Percentiles rank a stretch among this genome's conserved stretches.
Conservation (phyloP, 768 basidiomycete species). For the Leccinum fibrillosum region DNA sequence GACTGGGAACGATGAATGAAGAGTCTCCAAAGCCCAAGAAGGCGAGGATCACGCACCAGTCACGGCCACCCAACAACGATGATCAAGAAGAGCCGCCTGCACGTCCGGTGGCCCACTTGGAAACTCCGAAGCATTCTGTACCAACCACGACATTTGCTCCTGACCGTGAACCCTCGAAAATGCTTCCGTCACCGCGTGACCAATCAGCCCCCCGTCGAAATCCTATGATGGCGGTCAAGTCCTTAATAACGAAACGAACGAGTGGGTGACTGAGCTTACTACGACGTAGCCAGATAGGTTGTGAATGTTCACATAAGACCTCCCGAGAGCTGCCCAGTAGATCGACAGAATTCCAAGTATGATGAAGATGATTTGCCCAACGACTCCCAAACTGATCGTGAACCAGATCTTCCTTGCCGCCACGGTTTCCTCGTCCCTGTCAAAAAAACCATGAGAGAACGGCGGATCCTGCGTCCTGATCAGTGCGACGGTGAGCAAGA, state of each 20-base stretch:
- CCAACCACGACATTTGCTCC: conserved; percentile 45
- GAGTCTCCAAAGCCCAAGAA: not conserved
- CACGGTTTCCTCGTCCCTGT: conserved; percentile 27
- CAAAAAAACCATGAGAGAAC: conserved; percentile 30
- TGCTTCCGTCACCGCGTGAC: conserved; percentile 41
- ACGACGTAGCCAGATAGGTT: conserved; percentile 57
- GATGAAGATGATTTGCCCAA: conserved; percentile 36
- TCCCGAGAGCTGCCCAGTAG: conserved; percentile 59
- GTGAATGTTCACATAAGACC: conserved; percentile 33
- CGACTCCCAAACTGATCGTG: conserved; percentile 36
- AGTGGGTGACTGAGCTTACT: conserved; percentile 31
- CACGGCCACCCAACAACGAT: conserved; percentile 54
- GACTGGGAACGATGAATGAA: conserved; percentile 28
- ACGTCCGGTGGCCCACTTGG: conserved; percentile 43
- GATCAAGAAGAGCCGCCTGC: conserved; percentile 42
- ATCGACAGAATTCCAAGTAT: conserved; percentile 53
- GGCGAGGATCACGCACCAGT: conserved; percentile 39
- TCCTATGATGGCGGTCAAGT: conserved; percentile 36
- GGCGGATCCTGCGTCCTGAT: conserved; percentile 19
- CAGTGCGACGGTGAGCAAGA: conserved; percentile 2
- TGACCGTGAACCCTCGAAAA: conserved; percentile 30
- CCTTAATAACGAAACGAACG: not conserved
- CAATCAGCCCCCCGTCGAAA: conserved; percentile 56
- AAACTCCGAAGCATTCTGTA: conserved; percentile 41
- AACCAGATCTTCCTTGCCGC: conserved; percentile 39